These are phyloP conservation scores for Acer saccharum DNA, from an alignment of 345 rosid species.

Conservation along the genomic window DNA sequence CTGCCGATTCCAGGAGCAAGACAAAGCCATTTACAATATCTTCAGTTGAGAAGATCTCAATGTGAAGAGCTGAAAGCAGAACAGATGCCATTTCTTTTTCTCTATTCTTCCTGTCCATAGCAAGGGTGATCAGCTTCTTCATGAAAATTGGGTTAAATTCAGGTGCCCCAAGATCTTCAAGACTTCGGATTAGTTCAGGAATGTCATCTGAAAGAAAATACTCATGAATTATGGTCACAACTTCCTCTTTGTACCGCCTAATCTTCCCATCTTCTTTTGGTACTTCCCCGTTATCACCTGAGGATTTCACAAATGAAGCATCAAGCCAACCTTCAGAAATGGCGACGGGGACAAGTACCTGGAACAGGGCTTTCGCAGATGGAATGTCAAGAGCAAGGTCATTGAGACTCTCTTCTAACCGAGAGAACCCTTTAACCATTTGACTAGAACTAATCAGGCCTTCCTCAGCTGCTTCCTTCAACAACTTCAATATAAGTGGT, in stretches of 20 bases:
- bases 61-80: slow-evolving; percentile 89
- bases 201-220: slow-evolving; percentile 98
- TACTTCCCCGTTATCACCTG: slow-evolving; percentile 44
- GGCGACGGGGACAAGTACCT: slow-evolving; percentile 67
- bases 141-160: slow-evolving; percentile 78
- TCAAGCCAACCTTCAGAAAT: slow-evolving; percentile 92
- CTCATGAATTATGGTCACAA: slow-evolving; percentile 81
- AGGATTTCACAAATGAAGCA: slow-evolving; percentile 47
- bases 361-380: slow-evolving; percentile 65
- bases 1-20: slow-evolving; percentile 93
- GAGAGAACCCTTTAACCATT: slow-evolving; percentile 85
- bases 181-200: slow-evolving; percentile 87
- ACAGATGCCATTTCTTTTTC: slow-evolving; percentile 99
- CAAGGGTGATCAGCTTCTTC: slow-evolving; percentile 90
- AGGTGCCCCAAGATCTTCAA: slow-evolving; percentile 79
- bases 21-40: slow-evolving; percentile 90
- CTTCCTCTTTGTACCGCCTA: slow-evolving; percentile 73
- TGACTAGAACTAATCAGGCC: slow-evolving; percentile 94
- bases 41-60: slow-evolving; percentile 90
- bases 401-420: slow-evolving; percentile 87
- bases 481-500: slow-evolving; percentile 61
- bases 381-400: slow-evolving; percentile 98
- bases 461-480: slow-evolving; percentile 95
- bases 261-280: slow-evolving; percentile 51
- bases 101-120: slow-evolving; percentile 96